These are phyloP conservation scores for Cinnamomum chago DNA, from an alignment of 164 flowering plant species.

Conservation along the genomic window DNA sequence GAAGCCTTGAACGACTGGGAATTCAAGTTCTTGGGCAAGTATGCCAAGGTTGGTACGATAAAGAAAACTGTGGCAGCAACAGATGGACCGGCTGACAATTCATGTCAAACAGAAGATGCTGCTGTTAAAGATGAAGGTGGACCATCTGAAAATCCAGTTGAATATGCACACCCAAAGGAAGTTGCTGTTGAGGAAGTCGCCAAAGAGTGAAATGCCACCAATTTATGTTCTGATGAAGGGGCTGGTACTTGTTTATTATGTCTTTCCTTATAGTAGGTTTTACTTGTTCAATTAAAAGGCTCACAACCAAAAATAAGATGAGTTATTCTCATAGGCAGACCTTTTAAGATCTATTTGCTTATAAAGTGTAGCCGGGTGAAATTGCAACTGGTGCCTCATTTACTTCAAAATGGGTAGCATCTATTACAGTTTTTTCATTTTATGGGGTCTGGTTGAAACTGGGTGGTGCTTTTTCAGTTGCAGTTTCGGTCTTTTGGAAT, in stretches of 20 bases:
- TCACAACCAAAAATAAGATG: background rate
- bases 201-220: background rate
- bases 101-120: slow-evolving; percentile 20
- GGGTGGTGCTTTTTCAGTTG: too few species aligned
- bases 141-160: slow-evolving; percentile 15
- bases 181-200: background rate
- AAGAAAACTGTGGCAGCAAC: slow-evolving; percentile 35
- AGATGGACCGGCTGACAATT: slow-evolving; percentile 28
- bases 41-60: slow-evolving; percentile 81
- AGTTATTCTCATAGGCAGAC: background rate
- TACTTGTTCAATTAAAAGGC: background rate
- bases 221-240: background rate
- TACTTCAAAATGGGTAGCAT: too few species aligned
- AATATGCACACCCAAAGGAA: slow-evolving; percentile 17
- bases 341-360: background rate
- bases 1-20: slow-evolving; percentile 99
- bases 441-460: too few species aligned
- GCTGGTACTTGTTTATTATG: background rate
- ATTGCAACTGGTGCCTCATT: background rate
- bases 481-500: too few species aligned
- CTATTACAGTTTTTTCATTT: too few species aligned
- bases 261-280: background rate
- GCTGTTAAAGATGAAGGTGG: slow-evolving; percentile 29
- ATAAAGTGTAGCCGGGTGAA: background rate
- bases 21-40: slow-evolving; percentile 94